Percentiles rank a stretch among this genome's conserved stretches.
phyloP scores from a whole-genome alignment of 345 rosid genomes.

The Melastoma malabathricum region DNA sequence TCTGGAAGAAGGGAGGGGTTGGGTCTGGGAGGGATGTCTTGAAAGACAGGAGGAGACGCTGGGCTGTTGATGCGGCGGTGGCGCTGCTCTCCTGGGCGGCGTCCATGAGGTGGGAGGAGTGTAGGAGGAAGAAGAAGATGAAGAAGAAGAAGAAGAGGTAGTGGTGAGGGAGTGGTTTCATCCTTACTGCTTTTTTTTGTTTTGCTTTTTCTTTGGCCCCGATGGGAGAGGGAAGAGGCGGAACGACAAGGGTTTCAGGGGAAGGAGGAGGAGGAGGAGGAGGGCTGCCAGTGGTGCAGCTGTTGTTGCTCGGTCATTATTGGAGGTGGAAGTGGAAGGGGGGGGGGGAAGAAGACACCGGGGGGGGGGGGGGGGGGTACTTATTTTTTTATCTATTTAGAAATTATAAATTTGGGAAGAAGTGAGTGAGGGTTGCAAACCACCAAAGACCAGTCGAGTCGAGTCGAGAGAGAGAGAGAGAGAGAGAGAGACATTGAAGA shows the following conservation, averaged over 20 bases:
- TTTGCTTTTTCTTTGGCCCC: background rate
- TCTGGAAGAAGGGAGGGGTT: no score
- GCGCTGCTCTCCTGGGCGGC: slow-evolving; percentile 21
- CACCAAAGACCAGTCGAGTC: no score
- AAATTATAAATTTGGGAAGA: no score
- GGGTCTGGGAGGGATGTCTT: no score
- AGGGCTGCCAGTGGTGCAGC: no score
- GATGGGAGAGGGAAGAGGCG: background rate
- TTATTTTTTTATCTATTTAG: background rate
- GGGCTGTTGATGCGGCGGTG: background rate
- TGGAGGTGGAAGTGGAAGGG: no score
- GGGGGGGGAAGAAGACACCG: no score
- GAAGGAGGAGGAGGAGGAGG: no score
- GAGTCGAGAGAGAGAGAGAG: background rate
- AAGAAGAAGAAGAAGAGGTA: slow-evolving; percentile 10
- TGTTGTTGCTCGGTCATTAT: no score
- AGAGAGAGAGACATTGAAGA: background rate
- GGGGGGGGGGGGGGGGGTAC: no score
- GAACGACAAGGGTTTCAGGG: slow-evolving; percentile 15
- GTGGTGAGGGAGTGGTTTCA: background rate
- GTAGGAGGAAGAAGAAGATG: slow-evolving; percentile 18
- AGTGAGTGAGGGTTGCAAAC: no score
- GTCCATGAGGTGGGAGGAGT: slow-evolving; percentile 33
- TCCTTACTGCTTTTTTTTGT: background rate
- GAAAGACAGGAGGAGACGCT: no score